These are phyloP conservation scores for Linum usitatissimum DNA, from an alignment of 345 rosid species.

Conservation along the genomic window DNA sequence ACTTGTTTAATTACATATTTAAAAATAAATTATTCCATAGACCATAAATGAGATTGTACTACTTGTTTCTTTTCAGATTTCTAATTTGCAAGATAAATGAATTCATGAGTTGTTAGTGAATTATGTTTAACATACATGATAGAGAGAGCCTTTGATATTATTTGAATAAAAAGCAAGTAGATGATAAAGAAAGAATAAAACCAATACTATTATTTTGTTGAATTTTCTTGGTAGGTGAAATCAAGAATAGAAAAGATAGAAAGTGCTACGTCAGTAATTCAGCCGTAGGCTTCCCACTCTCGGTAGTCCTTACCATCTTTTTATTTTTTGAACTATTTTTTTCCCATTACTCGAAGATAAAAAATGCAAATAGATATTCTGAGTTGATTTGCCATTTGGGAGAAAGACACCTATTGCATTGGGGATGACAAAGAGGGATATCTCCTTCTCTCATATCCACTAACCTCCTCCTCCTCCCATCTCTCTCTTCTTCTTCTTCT, in stretches of 20 bases:
- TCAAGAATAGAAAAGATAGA: conserved; percentile 63
- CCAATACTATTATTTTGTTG: neutral
- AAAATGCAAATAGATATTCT: no score
- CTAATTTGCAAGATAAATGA: no score
- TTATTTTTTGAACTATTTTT: conserved; percentile 16
- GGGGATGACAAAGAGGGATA: conserved; percentile 17
- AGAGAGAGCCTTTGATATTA: no score
- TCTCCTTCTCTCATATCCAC: conserved; percentile 4
- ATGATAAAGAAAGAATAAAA: conserved; percentile 22
- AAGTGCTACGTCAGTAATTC: conserved; percentile 48
- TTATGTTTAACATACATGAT: no score
- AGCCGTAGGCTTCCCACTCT: conserved; percentile 30
- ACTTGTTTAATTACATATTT: no score
- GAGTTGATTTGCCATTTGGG: neutral
- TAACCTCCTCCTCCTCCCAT: conserved; percentile 43
- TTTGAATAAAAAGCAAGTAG: conserved; percentile 6
- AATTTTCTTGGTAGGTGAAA: conserved; percentile 23
- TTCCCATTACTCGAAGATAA: neutral
- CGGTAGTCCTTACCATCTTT: neutral
- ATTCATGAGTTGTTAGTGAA: no score
- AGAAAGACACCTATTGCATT: conserved; percentile 5
- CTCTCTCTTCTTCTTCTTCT: conserved; percentile 15
- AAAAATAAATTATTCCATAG: no score
- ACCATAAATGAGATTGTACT: no score
- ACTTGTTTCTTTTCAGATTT: no score